These are phyloP conservation scores for Aegilops longissima DNA, from an alignment of 176 grass and related monocot species.

Conservation along the genomic window DNA sequence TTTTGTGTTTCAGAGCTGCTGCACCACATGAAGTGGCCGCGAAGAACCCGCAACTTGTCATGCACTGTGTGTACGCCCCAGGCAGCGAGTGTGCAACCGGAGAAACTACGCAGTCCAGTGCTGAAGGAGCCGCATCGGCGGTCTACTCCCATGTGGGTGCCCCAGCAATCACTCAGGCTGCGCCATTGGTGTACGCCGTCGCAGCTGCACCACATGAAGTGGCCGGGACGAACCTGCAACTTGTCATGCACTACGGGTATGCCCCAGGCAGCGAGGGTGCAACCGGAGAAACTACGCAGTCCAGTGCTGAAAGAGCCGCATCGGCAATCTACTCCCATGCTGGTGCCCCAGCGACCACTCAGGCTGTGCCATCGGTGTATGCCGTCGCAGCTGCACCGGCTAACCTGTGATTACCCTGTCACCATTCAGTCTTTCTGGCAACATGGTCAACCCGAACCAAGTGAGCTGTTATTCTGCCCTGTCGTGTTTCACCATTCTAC, in stretches of 20 bases:
- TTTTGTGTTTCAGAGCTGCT: conserved; percentile 25
- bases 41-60: conserved; percentile 20
- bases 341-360: neutral
- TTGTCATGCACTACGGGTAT: conserved; percentile 6
- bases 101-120: neutral
- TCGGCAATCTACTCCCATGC: neutral
- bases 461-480: neutral
- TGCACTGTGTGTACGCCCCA: neutral
- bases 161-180: neutral
- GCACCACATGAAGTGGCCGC: neutral
- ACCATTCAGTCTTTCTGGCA: neutral
- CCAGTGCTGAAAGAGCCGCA: neutral
- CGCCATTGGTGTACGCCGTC: neutral
- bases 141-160: neutral
- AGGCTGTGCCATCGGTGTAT: neutral
- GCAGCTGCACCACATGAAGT: neutral
- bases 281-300: neutral
- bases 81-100: neutral
- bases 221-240: neutral
- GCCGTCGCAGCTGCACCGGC: neutral
- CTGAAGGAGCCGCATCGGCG: neutral
- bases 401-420: neutral
- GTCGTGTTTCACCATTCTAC: neutral
- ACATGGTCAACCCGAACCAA: neutral
- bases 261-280: neutral